Percentiles rank a stretch among this genome's conserved stretches.
phyloP scores from a whole-genome alignment of 2,329 filamentous ascomycete species.

The Aureobasidium namibiae region DNA sequence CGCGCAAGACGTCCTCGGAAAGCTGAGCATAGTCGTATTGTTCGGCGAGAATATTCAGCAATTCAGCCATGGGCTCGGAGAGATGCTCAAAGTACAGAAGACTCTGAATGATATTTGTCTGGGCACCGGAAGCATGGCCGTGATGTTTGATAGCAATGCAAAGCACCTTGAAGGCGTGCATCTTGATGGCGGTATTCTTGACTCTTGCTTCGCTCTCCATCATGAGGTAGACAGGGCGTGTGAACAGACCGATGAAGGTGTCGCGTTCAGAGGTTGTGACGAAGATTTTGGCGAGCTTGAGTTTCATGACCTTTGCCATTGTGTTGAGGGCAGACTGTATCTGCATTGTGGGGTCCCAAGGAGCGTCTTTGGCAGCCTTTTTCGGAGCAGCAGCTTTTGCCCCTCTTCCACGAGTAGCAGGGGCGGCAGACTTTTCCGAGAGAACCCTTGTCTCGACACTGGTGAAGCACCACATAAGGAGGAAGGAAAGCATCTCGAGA shows the following conservation, averaged over 20 bases:
- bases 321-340: conserved; percentile 81
- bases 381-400: conserved; percentile 68
- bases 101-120: conserved; percentile 97
- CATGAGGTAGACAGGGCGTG: conserved; percentile 85
- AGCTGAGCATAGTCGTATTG: conserved; percentile 97
- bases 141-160: conserved; percentile 97
- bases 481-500: conserved; percentile 86
- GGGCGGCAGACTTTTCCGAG: conserved; percentile 73
- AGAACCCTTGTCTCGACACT: conserved; percentile 83
- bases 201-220: conserved; percentile 89
- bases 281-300: conserved; percentile 89
- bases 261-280: conserved; percentile 93
- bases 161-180: conserved; percentile 95
- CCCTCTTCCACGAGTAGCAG: conserved; percentile 62
- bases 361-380: conserved; percentile 61
- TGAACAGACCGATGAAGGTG: conserved; percentile 87
- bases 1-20: conserved; percentile 84
- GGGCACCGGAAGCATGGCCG: conserved; percentile 89
- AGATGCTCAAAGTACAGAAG: conserved; percentile 97
- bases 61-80: conserved; percentile 98
- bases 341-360: conserved; percentile 84
- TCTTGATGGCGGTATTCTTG: conserved; percentile 80
- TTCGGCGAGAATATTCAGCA: conserved; percentile 88
- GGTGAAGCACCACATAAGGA: conserved; percentile 90
- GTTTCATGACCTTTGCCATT: conserved; percentile 91